Evolutionary conservation across 1,284 basidiomycete species (phyloP).

Genomic region (Singerocomus rubriflavus): DNA sequence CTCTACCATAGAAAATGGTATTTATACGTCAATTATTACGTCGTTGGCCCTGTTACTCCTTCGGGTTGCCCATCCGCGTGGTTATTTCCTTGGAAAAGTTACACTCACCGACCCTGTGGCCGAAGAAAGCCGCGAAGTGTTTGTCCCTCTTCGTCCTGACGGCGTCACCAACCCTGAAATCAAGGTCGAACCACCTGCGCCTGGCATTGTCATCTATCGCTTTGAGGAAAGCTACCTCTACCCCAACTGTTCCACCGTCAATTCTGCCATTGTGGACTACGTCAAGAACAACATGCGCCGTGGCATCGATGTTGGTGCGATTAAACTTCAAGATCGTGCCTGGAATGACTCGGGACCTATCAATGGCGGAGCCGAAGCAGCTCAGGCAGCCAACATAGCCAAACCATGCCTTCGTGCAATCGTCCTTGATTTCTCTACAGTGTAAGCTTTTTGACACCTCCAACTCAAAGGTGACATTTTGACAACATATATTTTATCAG

Average conservation of each 20-base stretch:
- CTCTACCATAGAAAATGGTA: slow-evolving; percentile 89
- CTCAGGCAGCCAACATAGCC: slow-evolving; percentile 51
- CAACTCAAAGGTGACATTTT: background rate
- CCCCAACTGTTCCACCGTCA: slow-evolving; percentile 85
- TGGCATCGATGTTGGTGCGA: slow-evolving; percentile 67
- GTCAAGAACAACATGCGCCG: slow-evolving; percentile 78
- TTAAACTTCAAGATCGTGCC: slow-evolving; percentile 72
- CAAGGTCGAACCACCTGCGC: slow-evolving; percentile 74
- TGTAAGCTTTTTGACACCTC: slow-evolving; percentile 49
- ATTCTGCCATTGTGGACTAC: slow-evolving; percentile 76
- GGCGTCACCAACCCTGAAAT: slow-evolving; percentile 70
- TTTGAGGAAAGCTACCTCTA: slow-evolving; percentile 94
- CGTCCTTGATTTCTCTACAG: slow-evolving; percentile 87
- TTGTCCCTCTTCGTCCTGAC: slow-evolving; percentile 70
- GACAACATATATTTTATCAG: slow-evolving; percentile 33
- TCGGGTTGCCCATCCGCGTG: slow-evolving; percentile 89
- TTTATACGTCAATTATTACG: slow-evolving; percentile 85
- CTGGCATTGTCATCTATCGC: slow-evolving; percentile 90
- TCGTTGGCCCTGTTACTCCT: slow-evolving; percentile 85
- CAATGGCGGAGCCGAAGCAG: slow-evolving; percentile 44
- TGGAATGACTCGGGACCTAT: slow-evolving; percentile 93
- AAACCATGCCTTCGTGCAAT: slow-evolving; percentile 79
- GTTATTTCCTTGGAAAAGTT: slow-evolving; percentile 85
- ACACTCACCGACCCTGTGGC: slow-evolving; percentile 39
- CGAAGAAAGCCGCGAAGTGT: slow-evolving; percentile 67